Evolutionary conservation across 208 protist species (phyloP), one percentile per base, ranked within the genome.

Genomic region (Balamuthia mandrillaris): DNA sequence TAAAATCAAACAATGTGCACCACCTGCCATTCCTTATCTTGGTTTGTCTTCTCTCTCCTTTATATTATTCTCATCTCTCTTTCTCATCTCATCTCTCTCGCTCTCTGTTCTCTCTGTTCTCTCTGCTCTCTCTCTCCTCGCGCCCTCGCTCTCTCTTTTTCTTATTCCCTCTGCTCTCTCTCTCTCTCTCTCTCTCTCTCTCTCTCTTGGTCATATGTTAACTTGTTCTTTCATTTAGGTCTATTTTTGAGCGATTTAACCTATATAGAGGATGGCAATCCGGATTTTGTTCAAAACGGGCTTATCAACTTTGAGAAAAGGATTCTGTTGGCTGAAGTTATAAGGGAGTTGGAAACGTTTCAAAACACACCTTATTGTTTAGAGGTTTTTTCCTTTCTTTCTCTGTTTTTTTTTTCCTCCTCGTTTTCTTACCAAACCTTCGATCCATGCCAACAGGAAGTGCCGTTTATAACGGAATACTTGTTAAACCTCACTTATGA

Each of bases 181-280:
- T n/a, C n/a, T n/a, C n/a, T n/a, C n/a, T n/a, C n/a, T n/a, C n/a
- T n/a, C n/a, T n/a, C n/a, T n/a, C n/a, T n/a, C n/a, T n/a, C n/a
- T n/a, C n/a, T n/a, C n/a, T n/a, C n/a, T n/a, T n/a, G 14, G 4
- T 24, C 14, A 66, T 37, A 37, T 24, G 24, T 66, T 12, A n/a
- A n/a, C 54, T 39, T 2, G 16, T 63, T 18, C 21, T 1, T 27
- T n/a, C 12, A 33, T 31, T 24, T 31, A 77, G 66, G 66, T 14
- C 18, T 93, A 5, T 90, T 84, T 27, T 54, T 91, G 21, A 87
- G 88, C 16, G 90, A 93, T 88, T 79, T 93, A 27, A 91, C 86
- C 33, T 93, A 91, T 56, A 77, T 91, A 5, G 90, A 93, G 9
- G 90, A 93, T 37, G 90, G 90, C 41, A 93, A 91, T 51, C 52